Base-by-base conservation (phyloP, 1,284 basidiomycete genomes). In the Omphalotus olearius region DNA sequence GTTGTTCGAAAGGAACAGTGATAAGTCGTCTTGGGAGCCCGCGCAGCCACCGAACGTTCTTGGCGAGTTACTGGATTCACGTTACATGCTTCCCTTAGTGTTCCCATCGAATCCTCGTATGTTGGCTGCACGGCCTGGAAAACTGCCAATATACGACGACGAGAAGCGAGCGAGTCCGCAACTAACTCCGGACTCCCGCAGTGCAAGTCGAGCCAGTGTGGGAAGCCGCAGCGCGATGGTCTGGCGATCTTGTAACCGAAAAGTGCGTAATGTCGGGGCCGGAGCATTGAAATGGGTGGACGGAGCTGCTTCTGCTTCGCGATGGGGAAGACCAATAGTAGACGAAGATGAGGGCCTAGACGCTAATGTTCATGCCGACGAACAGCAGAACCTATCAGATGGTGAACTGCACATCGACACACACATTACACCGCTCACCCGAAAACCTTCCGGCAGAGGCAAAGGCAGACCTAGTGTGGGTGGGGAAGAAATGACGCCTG, bases 81-180 rank as follows among this genome's bases (percentile, higher is more conserved):
- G 93, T 54, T 82, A 91, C 66, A 98, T 98, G 93, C 79, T 98
- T 11, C 93, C 92, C 0, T 77, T 98, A 46, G 75, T 85, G 14
- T 80, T 97, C 43, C 94, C 94, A 3, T 82, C 83, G 3, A 83
- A 91, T 60, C 85, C 88, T 26, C 79, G 80, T 23, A 78, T 88
- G 63, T 76, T 98, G 11, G 80, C 87, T 16, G 93, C 91, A 3
- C 69, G 79, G 10, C 82, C 87, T 0, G 74, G 67, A 46, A 79
- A 74, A 59, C 66, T 64, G 30, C 53, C 69, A 14, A 59, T 70
- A 13, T 58, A 67, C 48, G 70, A 73, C 16, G 70, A 72, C 36
- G 64, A 66, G 42, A 66, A 61, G 43, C 61, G 51, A 37, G 58
- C 42, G 20, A 65, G 65, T 48, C 56, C 62, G 37, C 62, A 64